Conservation (phyloP, 345 rosid species). For the Microcos paniculata region DNA sequence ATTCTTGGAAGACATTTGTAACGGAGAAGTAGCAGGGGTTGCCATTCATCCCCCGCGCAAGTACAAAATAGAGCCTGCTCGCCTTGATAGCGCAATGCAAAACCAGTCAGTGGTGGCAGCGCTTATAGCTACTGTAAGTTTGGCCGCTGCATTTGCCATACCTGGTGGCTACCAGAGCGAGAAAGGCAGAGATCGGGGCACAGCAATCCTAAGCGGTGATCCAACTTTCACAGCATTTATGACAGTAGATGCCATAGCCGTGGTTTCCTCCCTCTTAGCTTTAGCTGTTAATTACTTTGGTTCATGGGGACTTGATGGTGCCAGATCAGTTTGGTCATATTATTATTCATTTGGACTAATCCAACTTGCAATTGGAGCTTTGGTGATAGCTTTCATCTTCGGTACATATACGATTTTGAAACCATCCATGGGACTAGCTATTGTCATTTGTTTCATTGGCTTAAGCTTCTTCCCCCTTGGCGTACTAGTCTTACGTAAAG, state of each 20-base stretch:
- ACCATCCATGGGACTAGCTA: not conserved
- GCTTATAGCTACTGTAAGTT: constrained; percentile 19
- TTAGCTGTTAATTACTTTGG: rapidly evolving
- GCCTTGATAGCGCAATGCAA: not conserved
- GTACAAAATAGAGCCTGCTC: not conserved
- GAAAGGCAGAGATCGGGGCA: not conserved
- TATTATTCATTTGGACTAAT: too few species aligned
- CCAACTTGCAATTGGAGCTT: too few species aligned
- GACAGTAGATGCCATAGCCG: not conserved
- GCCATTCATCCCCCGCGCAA: not conserved
- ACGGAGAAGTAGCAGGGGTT: not conserved
- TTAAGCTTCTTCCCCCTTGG: constrained; percentile 3
- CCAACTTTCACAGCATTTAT: constrained; percentile 17
- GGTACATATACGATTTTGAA: constrained; percentile 11
- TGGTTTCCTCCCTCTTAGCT: constrained; percentile 13
- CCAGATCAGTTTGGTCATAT: too few species aligned
- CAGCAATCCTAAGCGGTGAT: not conserved
- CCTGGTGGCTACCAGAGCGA: constrained; percentile 22
- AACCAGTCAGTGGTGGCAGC: not conserved
- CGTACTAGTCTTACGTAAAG: too few species aligned
- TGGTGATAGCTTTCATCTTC: constrained; percentile 12
- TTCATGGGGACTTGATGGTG: too few species aligned
- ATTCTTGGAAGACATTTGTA: not conserved
- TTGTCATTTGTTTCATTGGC: not conserved
- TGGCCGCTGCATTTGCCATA: constrained; percentile 23